Evolutionary conservation across 163 green algal genomes (phyloP).

Genomic region (Picocystis sp.): DNA sequence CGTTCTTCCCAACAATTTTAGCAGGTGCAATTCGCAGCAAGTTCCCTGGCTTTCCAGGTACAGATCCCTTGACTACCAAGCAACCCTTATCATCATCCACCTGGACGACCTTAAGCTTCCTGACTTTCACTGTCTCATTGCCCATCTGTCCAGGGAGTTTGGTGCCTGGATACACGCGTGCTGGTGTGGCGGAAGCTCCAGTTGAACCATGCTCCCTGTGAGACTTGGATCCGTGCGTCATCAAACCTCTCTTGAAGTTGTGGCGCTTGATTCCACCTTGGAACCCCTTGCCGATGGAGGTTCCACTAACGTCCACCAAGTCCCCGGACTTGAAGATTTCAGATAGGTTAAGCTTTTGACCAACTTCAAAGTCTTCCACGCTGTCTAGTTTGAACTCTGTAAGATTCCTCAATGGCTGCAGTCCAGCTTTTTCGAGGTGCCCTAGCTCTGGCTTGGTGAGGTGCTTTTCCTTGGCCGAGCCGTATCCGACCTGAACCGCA

Average conservation of each 20-base stretch:
- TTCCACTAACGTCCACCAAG: conserved; percentile 75
- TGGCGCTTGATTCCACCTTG: conserved; percentile 57
- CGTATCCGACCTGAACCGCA: conserved; percentile 88
- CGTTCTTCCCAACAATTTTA: conserved; percentile 68
- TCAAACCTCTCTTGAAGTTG: conserved; percentile 65
- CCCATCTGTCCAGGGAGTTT: conserved; percentile 89
- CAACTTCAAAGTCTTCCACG: conserved; percentile 40
- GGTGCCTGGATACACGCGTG: conserved; percentile 76
- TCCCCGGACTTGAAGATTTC: conserved; percentile 87
- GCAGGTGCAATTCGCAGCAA: conserved; percentile 74
- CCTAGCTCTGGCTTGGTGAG: conserved; percentile 82
- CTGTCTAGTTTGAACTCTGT: conserved; percentile 76
- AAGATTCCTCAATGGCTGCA: conserved; percentile 58
- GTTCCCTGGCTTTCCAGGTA: conserved; percentile 89
- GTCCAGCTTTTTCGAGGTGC: conserved; percentile 77
- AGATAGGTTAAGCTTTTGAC: conserved; percentile 59
- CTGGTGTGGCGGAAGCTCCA: conserved; percentile 59
- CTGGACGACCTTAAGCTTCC: conserved; percentile 52
- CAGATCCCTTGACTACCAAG: conserved; percentile 76
- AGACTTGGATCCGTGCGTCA: conserved; percentile 94
- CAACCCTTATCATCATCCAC: conserved; percentile 66
- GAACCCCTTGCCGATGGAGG: conserved; percentile 53
- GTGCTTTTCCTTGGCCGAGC: conserved; percentile 47
- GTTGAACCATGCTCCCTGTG: conserved; percentile 88
- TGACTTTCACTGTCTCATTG: conserved; percentile 24